Percentiles rank a stretch among this genome's conserved stretches.
Conservation (phyloP, 768 basidiomycete genomes). For the Lyophyllum atratum region DNA sequence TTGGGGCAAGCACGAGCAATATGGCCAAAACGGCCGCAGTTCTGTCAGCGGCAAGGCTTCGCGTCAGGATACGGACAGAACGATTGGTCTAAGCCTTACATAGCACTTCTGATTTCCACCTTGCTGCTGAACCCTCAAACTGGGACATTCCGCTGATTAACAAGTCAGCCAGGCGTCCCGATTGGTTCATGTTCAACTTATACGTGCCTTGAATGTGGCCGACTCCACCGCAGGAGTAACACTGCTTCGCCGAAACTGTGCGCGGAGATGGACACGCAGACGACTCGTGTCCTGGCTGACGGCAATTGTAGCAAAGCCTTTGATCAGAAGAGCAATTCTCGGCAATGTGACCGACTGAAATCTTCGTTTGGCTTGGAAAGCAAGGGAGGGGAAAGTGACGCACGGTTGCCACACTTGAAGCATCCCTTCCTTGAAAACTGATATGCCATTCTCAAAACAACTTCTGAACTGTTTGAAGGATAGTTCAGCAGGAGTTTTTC, state of each 20-base stretch:
- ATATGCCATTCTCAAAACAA: conserved; percentile 69
- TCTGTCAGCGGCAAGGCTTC: conserved; percentile 39
- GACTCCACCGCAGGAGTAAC: conserved; percentile 91
- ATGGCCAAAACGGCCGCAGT: conserved; percentile 82
- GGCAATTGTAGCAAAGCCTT: conserved; percentile 93
- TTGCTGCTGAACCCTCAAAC: conserved; percentile 65
- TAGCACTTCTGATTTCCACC: conserved; percentile 80
- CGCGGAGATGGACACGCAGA: conserved; percentile 85
- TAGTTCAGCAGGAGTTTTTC: background rate
- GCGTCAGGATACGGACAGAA: conserved; percentile 9
- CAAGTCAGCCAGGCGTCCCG: conserved; percentile 1
- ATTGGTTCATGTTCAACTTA: background rate
- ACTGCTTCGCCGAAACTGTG: conserved; percentile 83
- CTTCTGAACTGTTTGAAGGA: conserved; percentile 30
- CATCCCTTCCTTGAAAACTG: conserved; percentile 87
- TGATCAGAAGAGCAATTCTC: conserved; percentile 89
- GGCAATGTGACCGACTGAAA: conserved; percentile 86
- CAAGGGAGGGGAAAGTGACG: conserved; percentile 33
- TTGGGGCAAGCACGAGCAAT: conserved; percentile 76
- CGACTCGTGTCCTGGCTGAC: conserved; percentile 93
- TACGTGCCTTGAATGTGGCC: conserved; percentile 74
- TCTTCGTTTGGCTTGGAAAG: conserved; percentile 6
- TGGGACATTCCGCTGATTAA: conserved; percentile 74
- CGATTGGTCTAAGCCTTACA: conserved; percentile 44
- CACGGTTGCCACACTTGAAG: conserved; percentile 93